Base-by-base conservation (phyloP, 2,329 filamentous ascomycete genomes). In the Colletotrichum cereale region DNA sequence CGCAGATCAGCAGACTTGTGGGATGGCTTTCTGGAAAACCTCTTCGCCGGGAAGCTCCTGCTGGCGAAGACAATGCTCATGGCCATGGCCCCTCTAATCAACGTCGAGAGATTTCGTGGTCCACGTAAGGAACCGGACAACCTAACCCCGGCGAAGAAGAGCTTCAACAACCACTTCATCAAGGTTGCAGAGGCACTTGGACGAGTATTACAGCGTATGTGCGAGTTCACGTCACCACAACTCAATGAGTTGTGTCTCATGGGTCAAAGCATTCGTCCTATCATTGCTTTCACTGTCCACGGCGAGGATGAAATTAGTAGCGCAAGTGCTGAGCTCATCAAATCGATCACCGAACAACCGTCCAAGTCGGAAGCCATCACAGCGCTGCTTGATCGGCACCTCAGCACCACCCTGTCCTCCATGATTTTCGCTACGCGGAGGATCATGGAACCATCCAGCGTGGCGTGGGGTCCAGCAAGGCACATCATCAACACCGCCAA, bases 261-360 rank as follows among this genome's bases (percentile, higher is more conserved):
- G 68, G 87, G 89, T 26, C 84, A 90, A 52, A 91, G 91, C 8
- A 92, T 93, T 71, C 90, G 91, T 74, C 90, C 93, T 47, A 87
- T 97, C 52, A 90, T 97, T 56, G 91, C 92, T 5, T 88, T 94
- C 24, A 89, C 98, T 8, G 90, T 98, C 67, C 95, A 95, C 53
- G 93, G 94, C 21, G 92, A 97, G 75, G 86, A 92, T 67, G 88
- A 91, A 69, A 91, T 96, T 42, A 94, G 94, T 73, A 92, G 95
- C 78, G 92, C 93, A 21, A 91, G 93, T 1, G 88, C 95, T 8
- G 92, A 95, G 75, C 84, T 98, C 36, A 88, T 98, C 74, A 97
- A 97, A 80, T 90, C 90, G 44, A 89, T 96, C 76, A 96, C 93
- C 44, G 89, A 88, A 11, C 90, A 97, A 79, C 79, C 84, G 42